These are phyloP conservation scores for Cryptomeria japonica DNA, from an alignment of 75 land plant species.

Conservation along the genomic window DNA sequence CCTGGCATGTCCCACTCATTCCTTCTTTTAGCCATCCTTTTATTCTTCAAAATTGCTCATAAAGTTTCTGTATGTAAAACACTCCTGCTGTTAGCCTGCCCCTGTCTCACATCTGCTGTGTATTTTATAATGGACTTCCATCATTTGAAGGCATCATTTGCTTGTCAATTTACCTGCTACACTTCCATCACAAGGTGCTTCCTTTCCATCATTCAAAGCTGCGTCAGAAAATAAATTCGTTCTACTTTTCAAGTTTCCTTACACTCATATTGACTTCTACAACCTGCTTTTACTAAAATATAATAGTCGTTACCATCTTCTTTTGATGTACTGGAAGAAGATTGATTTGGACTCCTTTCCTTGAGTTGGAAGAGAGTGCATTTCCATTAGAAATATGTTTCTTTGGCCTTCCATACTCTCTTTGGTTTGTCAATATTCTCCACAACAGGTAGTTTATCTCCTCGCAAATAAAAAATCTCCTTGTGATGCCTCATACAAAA, in stretches of 20 bases:
- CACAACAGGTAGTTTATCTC: background rate
- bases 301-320: background rate
- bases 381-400: background rate
- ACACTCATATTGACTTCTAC: no score
- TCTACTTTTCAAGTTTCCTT: no score
- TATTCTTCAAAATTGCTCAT: background rate
- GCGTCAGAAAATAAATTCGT: background rate
- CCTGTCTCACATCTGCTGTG: background rate
- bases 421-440: background rate
- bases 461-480: background rate
- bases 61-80: background rate
- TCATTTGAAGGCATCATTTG: background rate
- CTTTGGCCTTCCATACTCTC: background rate
- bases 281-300: background rate
- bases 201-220: background rate
- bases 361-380: background rate
- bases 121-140: background rate
- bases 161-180: slow-evolving; percentile 5
- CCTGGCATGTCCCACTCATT: background rate
- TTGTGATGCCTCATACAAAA: background rate
- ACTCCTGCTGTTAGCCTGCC: background rate
- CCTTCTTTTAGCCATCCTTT: background rate
- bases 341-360: background rate
- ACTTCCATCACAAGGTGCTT: slow-evolving; percentile 1
- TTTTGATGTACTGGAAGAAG: background rate